Percentiles rank a stretch among this genome's conserved stretches.
phyloP scores from a whole-genome alignment of 495 filamentous ascomycete genomes.

The Hypoxylon crocopeplum region DNA sequence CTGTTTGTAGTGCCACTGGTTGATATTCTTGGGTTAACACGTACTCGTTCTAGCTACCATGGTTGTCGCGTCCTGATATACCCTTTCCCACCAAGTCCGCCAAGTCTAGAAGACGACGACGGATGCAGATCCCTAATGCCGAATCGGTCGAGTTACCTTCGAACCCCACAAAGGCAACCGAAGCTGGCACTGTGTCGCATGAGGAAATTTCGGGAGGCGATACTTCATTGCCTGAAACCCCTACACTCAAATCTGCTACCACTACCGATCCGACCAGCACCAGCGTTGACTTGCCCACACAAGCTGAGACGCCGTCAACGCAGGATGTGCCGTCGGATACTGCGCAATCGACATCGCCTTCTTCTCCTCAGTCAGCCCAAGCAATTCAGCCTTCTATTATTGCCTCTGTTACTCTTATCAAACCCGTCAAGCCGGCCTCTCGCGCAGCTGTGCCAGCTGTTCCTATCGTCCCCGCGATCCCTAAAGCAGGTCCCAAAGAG shows the following conservation, averaged over 20 bases:
- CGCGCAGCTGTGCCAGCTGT: constrained; percentile 64
- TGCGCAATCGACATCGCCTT: constrained; percentile 69
- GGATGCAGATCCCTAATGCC: constrained; percentile 40
- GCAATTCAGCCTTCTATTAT: constrained; percentile 44
- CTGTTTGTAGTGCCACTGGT: not conserved
- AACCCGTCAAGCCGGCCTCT: constrained; percentile 54
- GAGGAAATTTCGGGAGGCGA: constrained; percentile 17
- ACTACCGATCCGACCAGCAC: constrained; percentile 20
- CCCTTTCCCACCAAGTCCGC: constrained; percentile 65
- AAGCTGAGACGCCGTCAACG: constrained; percentile 71
- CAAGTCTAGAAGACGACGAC: constrained; percentile 46
- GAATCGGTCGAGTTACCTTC: constrained; percentile 43
- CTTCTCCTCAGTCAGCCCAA: constrained; percentile 70
- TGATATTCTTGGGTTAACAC: constrained; percentile 18
- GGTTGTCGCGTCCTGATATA: constrained; percentile 74
- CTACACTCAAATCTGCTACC: constrained; percentile 35
- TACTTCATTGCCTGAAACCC: constrained; percentile 28
- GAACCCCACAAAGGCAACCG: constrained; percentile 41
- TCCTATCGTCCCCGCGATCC: constrained; percentile 72
- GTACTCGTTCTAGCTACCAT: constrained; percentile 66
- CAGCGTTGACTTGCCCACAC: constrained; percentile 43
- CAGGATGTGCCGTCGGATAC: constrained; percentile 70
- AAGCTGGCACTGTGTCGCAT: constrained; percentile 14
- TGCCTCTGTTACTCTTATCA: constrained; percentile 34
- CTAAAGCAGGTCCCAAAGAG: constrained; percentile 56